phyloP scores from a whole-genome alignment of 148 eudicot species.

The Rhododendron williamsianum region DNA sequence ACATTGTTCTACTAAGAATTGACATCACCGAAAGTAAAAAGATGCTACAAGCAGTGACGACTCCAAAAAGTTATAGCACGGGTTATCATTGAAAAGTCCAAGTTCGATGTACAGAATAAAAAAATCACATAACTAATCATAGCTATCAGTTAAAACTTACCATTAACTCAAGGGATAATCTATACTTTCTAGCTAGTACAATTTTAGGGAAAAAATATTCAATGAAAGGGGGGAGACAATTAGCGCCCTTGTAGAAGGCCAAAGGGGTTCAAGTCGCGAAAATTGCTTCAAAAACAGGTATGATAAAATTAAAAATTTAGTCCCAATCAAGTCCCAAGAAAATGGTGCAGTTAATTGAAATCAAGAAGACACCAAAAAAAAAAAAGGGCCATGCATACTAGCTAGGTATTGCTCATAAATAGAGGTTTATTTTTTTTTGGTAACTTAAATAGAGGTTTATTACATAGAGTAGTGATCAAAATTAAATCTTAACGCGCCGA shows the following conservation, averaged over 20 bases:
- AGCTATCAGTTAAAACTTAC: not conserved
- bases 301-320: not conserved
- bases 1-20: not conserved
- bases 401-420: not conserved
- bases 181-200: not conserved
- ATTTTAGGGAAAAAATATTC: not conserved
- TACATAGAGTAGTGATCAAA: not conserved
- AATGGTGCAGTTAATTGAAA: not conserved
- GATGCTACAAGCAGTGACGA: not conserved
- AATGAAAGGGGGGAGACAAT: not conserved
- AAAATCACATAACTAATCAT: not conserved
- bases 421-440: not conserved
- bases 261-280: not conserved
- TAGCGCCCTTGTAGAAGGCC: not conserved
- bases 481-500: not conserved
- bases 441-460: not conserved
- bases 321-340: not conserved
- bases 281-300: not conserved
- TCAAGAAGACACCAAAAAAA: not conserved
- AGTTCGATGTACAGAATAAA: not conserved
- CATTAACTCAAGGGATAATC: not conserved
- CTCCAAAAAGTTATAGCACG: not conserved
- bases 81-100: not conserved
- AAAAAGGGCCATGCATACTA: not conserved
- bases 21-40: not conserved